phyloP scores from a whole-genome alignment of 345 rosid species.

The Erysimum cheiranthoides region DNA sequence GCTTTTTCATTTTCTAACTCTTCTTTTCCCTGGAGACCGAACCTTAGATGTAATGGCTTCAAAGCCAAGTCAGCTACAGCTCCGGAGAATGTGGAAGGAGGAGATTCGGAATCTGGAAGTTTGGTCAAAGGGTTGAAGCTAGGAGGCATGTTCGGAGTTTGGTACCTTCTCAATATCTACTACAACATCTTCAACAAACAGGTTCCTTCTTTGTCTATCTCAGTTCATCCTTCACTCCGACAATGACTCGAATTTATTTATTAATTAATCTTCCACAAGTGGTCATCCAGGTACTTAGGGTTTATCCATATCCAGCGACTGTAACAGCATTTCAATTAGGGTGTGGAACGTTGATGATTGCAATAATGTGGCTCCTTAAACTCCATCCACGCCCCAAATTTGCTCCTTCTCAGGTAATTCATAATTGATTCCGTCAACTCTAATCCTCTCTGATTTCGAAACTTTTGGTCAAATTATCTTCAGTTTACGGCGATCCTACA shows the following conservation, averaged over 20 bases:
- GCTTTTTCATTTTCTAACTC: slow-evolving; percentile 8
- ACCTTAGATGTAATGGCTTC: slow-evolving; percentile 36
- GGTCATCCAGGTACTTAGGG: slow-evolving; percentile 64
- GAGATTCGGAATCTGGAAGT: slow-evolving; percentile 40
- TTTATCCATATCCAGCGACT: slow-evolving; percentile 82
- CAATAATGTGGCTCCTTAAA: slow-evolving; percentile 71
- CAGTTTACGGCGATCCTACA: slow-evolving; percentile 75
- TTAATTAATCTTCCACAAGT: not conserved
- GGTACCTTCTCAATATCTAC: slow-evolving; percentile 76
- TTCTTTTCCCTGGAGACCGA: slow-evolving; percentile 19
- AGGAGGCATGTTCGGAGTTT: slow-evolving; percentile 64
- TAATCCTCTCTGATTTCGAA: not conserved
- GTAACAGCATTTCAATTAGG: slow-evolving; percentile 80
- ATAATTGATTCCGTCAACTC: not conserved
- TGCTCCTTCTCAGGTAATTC: slow-evolving; percentile 66
- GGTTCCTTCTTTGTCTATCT: slow-evolving; percentile 44
- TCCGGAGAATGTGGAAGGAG: slow-evolving; percentile 53
- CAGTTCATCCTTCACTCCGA: too few species aligned
- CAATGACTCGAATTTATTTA: not conserved
- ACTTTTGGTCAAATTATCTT: not conserved
- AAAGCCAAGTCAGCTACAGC: slow-evolving; percentile 51
- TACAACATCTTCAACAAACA: slow-evolving; percentile 82
- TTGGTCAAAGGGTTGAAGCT: slow-evolving; percentile 46
- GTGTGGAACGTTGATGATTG: slow-evolving; percentile 68
- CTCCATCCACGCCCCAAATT: slow-evolving; percentile 68